Conservation (phyloP, 768 basidiomycete species). For the Mycena filopes region DNA sequence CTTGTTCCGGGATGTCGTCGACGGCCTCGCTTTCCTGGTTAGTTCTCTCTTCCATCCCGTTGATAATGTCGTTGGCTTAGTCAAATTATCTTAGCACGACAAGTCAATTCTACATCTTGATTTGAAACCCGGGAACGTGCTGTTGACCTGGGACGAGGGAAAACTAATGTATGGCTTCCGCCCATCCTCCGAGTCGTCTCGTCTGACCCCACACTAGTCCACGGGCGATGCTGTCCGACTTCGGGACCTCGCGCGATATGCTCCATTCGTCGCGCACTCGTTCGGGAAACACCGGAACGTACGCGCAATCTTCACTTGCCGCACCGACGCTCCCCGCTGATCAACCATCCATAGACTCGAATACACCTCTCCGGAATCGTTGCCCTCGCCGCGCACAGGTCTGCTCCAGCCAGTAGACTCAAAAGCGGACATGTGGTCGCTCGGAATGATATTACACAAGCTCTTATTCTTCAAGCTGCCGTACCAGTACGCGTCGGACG, state of each 20-base stretch:
- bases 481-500: slow-evolving; percentile 76
- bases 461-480: slow-evolving; percentile 92
- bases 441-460: slow-evolving; percentile 96
- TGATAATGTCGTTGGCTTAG: background rate
- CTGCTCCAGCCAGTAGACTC: slow-evolving; percentile 79
- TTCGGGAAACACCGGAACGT: slow-evolving; percentile 97
- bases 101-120: slow-evolving; percentile 92
- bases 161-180: slow-evolving; percentile 70
- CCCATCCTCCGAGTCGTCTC: background rate
- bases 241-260: slow-evolving; percentile 95
- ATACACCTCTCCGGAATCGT: slow-evolving; percentile 89
- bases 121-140: slow-evolving; percentile 93
- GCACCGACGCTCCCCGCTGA: background rate
- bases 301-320: slow-evolving; percentile 42
- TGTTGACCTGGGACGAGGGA: slow-evolving; percentile 92
- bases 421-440: slow-evolving; percentile 96
- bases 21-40: slow-evolving; percentile 90
- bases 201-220: slow-evolving; percentile 61
- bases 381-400: slow-evolving; percentile 75
- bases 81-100: slow-evolving; percentile 64
- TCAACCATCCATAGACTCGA: slow-evolving; percentile 65
- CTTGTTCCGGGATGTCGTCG: slow-evolving; percentile 85
- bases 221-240: slow-evolving; percentile 94
- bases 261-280: slow-evolving; percentile 72
- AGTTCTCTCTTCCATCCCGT: slow-evolving; percentile 34